Base-by-base conservation (phyloP, 139 green algal species). In the Picochlorum costavermella region DNA sequence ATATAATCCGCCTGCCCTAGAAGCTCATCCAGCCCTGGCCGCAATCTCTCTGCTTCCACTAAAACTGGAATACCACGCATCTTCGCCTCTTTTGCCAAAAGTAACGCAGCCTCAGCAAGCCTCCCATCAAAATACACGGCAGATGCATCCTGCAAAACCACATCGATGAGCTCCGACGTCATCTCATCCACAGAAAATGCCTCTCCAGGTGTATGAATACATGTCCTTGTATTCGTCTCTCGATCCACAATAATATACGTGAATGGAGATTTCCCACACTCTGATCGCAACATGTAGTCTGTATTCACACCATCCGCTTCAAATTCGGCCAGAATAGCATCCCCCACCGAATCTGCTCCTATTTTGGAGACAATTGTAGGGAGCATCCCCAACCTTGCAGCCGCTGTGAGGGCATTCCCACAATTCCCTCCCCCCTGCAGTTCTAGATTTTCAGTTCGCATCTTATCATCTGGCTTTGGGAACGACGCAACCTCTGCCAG, bases 241-340 rank as follows among this genome's bases (percentile, higher is more conserved):
- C 80, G 57, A 67, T 97, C 91, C 0, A 97, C 90, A 50, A 97
- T 96, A 68, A 97, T 96, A 82, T 97, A 97, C 1, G 91, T 97
- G 75, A 96, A 97, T n/a, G 90, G 90, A 1, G 90, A 95, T n/a
- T 86, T 74, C 11, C 69, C 48, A 3, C 76, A 81, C 8, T 66
- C 4, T 6, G 80, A 82, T 1, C 71, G 62, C 50, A 96, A 53
- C 28, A 97, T 44, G 26, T 76, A 71, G 5, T 26, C 29, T 1
- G 88, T 93, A 69, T 92, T 72, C 1, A 98, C 75, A 13, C 91
- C 91, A 23, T 97, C 92, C 2, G 14, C 29, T 36, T 83, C 17
- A n/a, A 98, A 71, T 80, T 98, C 91, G 6, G 83, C 74, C 40
- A 92, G 37, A 36, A 91, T 95, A 12, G 78, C 71, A 65, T 88